Base-by-base conservation (phyloP, 108 stramenopile species). In the Fragilaria crotonensis region DNA sequence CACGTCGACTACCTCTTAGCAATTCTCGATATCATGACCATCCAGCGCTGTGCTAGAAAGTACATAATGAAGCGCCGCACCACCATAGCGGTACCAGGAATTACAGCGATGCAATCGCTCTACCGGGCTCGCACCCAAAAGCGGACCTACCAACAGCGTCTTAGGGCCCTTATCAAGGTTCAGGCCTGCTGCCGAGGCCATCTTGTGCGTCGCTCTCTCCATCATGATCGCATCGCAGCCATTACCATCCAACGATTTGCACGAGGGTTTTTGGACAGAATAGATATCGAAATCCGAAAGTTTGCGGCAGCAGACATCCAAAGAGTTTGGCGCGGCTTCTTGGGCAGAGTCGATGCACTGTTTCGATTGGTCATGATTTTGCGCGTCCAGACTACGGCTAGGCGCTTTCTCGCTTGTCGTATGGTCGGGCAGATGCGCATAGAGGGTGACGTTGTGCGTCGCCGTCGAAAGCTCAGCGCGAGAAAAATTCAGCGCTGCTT, bases 261-360 rank as follows among this genome's bases (percentile, higher is more conserved):
- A 25, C 46, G 81, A 17, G 63, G 79, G 1, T 58, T 61, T 53
- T 49, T 74, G 29, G 63, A 57, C 9, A 45, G 75, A 31, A 27
- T 64, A 2, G 51, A 76, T n/a, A 7, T 68, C 7, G 52, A 60
- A 7, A 26, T 71, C 14, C 11, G 61, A 26, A 51, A 72, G 9
- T 67, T 75, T 59, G 87, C 87, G 7, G 82, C 88, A 4, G 59
- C 57, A 3, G 72, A 81, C 62, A 82, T 90, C 32, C 88, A 90
- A 57, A 56, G 84, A 26, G 44, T 72, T 14, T 90, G 84, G 84
- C 67, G 88, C 47, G 82, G 88, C 5, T 78, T 76, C 45, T 44
- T 30, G n/a, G 33, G n/a, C 21, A 59, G 68, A 29, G 33, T 59
- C 2, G 61, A 78, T 27, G 79, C 62, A 50, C 60, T 69, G 33